Conservation (phyloP, 441 rosid species). For the Manihot esculenta region DNA sequence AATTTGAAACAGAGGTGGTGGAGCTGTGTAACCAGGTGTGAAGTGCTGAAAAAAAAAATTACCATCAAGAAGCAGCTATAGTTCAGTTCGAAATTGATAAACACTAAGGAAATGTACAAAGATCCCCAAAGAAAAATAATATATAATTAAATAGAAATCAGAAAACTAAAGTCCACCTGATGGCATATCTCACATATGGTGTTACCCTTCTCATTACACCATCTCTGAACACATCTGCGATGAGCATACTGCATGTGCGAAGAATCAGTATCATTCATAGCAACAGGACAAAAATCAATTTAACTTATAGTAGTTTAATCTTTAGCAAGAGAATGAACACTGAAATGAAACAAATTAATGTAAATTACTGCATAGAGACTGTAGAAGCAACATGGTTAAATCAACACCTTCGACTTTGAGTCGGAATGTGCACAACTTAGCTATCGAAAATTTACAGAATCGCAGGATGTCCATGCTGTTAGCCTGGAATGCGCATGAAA, state of each 20-base stretch:
- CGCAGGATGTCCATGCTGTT: neutral
- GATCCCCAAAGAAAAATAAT: neutral
- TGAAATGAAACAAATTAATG: neutral
- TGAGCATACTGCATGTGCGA: slow-evolving; percentile 69
- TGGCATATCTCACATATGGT: slow-evolving; percentile 79
- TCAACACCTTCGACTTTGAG: neutral
- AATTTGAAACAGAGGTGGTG: slow-evolving; percentile 71
- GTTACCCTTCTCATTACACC: slow-evolving; percentile 89
- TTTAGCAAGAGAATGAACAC: too few relatives aligned
- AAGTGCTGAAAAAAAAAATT: slow-evolving; percentile 54
- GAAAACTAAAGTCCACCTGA: slow-evolving; percentile 43
- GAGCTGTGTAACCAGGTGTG: slow-evolving; percentile 86
- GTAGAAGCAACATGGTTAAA: neutral
- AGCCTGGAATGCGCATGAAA: neutral
- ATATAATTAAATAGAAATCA: neutral
- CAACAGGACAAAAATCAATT: neutral
- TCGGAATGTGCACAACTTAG: neutral
- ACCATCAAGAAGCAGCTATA: neutral
- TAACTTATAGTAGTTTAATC: too few relatives aligned
- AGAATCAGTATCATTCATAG: neutral
- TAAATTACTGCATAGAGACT: neutral
- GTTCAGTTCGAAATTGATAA: neutral
- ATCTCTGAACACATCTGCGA: slow-evolving; percentile 74
- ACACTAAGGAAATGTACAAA: neutral
- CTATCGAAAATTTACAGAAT: neutral